Evolutionary conservation across 2,329 filamentous ascomycete genomes (phyloP), one percentile per base, ranked within the genome.

Genomic region (Aureobasidium sp.): DNA sequence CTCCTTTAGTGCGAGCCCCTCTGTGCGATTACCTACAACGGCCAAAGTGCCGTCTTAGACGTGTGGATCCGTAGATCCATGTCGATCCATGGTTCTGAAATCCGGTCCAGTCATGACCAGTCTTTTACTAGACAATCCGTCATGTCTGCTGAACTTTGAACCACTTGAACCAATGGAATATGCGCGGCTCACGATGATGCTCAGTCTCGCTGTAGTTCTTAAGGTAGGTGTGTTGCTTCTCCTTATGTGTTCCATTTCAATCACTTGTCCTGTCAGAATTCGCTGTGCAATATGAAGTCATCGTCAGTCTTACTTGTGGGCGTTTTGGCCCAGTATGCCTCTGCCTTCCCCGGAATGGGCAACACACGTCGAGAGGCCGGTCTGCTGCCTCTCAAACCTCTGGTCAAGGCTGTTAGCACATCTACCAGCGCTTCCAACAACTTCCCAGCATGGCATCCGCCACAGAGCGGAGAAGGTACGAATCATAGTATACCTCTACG

Each of bases 401-500:
- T n/a, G 13, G 61, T 36, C 21, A 41, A 45, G 8, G 53, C 36
- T 25, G 39, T 29, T 7, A 42, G 21, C 13, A 48, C 50, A 16
- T 39, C 61, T 3, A 32, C 10, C 36, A 30, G 16, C 8, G 27
- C 53, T 34, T 7, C 61, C 34, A 44, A 16, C 36, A 45, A 9
- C 16, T 58, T 27, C 7, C 61, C 61, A 47, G 53, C 61, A 10
- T 62, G 61, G 61, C 61, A 62, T 15, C 61, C 61, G 16, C 39
- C 45, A 9, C 37, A 45, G 30, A 44, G 25, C 5, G 61, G 61
- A 41, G 61, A 62, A 44, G 57, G 57, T 60, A 48, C 10, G 27
- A 48, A 15, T 3, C 8, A 2, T 30, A 2, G 5, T 36, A 25
- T 16, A 5, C 3, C 11, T 6, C 3, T 27, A 4, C 21, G 32